Conservation (phyloP, 208 protist genomes). For the Trypanosoma vivax region DNA sequence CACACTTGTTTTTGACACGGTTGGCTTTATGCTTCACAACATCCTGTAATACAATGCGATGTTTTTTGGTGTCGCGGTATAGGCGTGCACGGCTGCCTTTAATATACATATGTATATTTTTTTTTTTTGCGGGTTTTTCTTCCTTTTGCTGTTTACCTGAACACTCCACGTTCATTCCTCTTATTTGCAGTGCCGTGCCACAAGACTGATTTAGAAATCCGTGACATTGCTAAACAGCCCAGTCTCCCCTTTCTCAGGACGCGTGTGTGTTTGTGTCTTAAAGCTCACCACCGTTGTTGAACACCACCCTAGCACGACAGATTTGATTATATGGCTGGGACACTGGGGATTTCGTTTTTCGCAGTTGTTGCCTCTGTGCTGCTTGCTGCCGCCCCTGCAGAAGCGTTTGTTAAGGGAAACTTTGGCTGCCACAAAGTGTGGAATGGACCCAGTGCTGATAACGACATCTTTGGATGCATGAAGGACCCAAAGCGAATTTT, state of each 20-base stretch:
- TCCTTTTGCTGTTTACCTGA: too few relatives aligned
- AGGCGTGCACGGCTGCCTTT: too few relatives aligned
- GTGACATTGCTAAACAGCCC: too few relatives aligned
- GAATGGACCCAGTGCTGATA: slow-evolving; percentile 36
- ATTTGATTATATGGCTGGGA: neutral
- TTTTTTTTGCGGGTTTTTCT: too few relatives aligned
- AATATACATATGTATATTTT: too few relatives aligned
- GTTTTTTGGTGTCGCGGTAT: too few relatives aligned
- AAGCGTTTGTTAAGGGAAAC: neutral
- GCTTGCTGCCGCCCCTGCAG: neutral
- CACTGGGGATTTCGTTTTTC: neutral
- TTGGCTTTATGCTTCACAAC: too few relatives aligned
- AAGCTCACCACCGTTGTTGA: neutral
- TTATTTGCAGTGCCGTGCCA: too few relatives aligned
- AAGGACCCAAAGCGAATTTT: slow-evolving; percentile 36
- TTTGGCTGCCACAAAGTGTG: slow-evolving; percentile 70
- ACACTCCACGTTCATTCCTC: too few relatives aligned
- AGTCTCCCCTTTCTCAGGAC: neutral
- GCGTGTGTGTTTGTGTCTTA: neutral
- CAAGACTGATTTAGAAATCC: too few relatives aligned
- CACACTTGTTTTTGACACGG: too few relatives aligned
- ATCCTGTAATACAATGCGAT: too few relatives aligned
- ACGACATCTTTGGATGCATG: slow-evolving; percentile 54
- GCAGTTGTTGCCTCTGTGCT: neutral
- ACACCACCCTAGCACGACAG: neutral